Percentiles rank a stretch among this genome's conserved stretches.
Conservation (phyloP, 2,329 filamentous ascomycete species). For the Fusarium sp. region DNA sequence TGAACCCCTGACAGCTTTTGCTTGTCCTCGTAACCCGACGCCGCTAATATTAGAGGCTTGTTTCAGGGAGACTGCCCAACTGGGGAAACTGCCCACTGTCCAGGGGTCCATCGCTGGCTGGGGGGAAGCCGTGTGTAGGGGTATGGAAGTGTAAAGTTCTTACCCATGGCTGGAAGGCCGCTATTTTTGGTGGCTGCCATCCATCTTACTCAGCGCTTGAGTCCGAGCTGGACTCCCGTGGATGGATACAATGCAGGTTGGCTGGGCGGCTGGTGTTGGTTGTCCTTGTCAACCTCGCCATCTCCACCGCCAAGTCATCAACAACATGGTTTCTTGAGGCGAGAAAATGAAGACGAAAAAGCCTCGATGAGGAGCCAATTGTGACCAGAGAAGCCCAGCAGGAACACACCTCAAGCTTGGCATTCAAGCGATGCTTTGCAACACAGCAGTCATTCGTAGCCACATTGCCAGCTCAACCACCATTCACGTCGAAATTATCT, state of each 20-base stretch:
- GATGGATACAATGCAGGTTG: neutral
- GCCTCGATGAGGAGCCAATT: neutral
- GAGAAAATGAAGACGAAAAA: neutral
- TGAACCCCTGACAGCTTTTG: slow-evolving; percentile 24
- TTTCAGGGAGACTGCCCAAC: slow-evolving; percentile 30
- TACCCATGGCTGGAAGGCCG: neutral
- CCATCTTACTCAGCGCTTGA: slow-evolving; percentile 22
- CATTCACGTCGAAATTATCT: neutral
- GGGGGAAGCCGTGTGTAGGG: neutral
- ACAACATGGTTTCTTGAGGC: neutral
- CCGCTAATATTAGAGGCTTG: slow-evolving; percentile 32
- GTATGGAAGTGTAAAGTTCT: neutral
- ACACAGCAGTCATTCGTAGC: neutral
- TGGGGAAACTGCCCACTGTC: slow-evolving; percentile 18
- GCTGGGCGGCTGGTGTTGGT: neutral
- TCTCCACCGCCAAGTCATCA: neutral
- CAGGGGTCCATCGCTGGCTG: slow-evolving; percentile 16
- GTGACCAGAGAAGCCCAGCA: neutral
- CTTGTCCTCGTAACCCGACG: slow-evolving; percentile 21
- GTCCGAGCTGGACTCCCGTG: neutral
- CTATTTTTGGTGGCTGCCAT: neutral
- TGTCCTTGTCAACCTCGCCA: neutral
- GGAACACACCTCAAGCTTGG: neutral
- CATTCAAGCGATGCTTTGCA: neutral
- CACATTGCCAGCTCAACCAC: neutral